phyloP scores from a whole-genome alignment of 306 rosid genomes.

The Dalbergia oliveri region DNA sequence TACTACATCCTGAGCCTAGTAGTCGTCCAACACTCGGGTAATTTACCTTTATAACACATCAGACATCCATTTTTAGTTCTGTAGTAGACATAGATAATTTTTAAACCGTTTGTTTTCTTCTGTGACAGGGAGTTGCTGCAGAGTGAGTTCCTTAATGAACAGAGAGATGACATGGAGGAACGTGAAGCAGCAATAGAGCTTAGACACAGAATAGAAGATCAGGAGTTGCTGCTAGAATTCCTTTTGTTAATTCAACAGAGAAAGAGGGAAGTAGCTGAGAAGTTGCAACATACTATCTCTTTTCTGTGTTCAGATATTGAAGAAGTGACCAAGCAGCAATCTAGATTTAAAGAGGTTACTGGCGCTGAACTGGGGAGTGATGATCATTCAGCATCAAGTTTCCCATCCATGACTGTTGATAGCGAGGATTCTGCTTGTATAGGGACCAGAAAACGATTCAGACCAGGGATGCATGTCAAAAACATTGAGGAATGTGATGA shows the following conservation, averaged over 20 bases:
- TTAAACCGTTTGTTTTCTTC: conserved; percentile 47
- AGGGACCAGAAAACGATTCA: conserved; percentile 84
- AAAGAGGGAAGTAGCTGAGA: conserved; percentile 82
- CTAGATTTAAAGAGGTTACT: conserved; percentile 61
- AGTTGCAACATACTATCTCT: conserved; percentile 82
- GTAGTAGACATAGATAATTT: conserved; percentile 24
- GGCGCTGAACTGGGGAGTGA: conserved; percentile 60
- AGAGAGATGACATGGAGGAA: conserved; percentile 80
- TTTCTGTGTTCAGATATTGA: conserved; percentile 83
- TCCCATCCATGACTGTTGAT: conserved; percentile 65
- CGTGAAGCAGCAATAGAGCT: conserved; percentile 92
- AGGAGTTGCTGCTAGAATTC: conserved; percentile 87
- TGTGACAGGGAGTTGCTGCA: conserved; percentile 83
- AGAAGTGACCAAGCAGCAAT: conserved; percentile 82
- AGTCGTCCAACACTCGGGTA: conserved; percentile 90
- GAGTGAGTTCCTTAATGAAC: conserved; percentile 85
- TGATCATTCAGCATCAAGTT: conserved; percentile 64
- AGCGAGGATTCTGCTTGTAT: conserved; percentile 64
- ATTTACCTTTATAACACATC: conserved; percentile 34
- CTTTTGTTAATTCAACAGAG: conserved; percentile 81
- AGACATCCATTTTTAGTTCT: conserved; percentile 6
- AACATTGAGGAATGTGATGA: conserved; percentile 70
- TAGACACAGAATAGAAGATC: conserved; percentile 79
- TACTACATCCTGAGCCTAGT: conserved; percentile 91
- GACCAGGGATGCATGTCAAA: conserved; percentile 55